These are phyloP conservation scores for Fusarium pilosicola DNA, from an alignment of 2,329 filamentous ascomycete species.

Conservation along the genomic window DNA sequence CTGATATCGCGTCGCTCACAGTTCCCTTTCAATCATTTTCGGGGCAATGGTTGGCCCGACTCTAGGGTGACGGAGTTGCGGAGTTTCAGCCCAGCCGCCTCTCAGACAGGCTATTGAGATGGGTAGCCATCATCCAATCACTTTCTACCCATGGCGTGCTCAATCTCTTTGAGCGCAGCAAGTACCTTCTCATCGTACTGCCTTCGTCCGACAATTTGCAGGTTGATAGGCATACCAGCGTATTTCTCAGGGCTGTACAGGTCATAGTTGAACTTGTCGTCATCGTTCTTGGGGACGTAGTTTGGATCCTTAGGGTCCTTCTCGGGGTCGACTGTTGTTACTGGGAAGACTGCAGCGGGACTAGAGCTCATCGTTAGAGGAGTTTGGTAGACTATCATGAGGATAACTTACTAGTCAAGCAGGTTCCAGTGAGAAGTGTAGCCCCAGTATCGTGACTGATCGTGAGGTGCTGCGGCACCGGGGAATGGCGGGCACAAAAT, in stretches of 20 bases:
- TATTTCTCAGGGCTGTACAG: constrained; percentile 44
- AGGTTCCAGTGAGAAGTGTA: constrained; percentile 77
- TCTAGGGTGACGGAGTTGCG: neutral
- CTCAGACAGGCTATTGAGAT: too few relatives aligned
- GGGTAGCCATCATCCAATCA: neutral
- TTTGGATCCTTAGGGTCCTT: constrained; percentile 39
- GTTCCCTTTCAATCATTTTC: neutral
- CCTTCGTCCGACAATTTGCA: constrained; percentile 45
- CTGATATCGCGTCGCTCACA: neutral
- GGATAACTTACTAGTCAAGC: constrained; percentile 62
- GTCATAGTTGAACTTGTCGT: constrained; percentile 45
- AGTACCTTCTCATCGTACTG: constrained; percentile 48
- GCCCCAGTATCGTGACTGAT: constrained; percentile 63
- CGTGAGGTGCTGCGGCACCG: constrained; percentile 58
- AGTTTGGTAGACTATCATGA: rapidly evolving
- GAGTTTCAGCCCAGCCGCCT: neutral
- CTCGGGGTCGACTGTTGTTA: constrained; percentile 46
- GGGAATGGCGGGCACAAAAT: constrained; percentile 70
- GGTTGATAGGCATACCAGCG: constrained; percentile 38
- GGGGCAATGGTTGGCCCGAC: neutral
- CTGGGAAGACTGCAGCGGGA: constrained; percentile 70
- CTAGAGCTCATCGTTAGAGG: neutral
- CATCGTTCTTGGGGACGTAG: constrained; percentile 43
- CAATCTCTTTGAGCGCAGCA: constrained; percentile 41
- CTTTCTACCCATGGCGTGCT: constrained; percentile 37